Conservation (phyloP, 1,284 basidiomycete species). For the Puccinia horiana region DNA sequence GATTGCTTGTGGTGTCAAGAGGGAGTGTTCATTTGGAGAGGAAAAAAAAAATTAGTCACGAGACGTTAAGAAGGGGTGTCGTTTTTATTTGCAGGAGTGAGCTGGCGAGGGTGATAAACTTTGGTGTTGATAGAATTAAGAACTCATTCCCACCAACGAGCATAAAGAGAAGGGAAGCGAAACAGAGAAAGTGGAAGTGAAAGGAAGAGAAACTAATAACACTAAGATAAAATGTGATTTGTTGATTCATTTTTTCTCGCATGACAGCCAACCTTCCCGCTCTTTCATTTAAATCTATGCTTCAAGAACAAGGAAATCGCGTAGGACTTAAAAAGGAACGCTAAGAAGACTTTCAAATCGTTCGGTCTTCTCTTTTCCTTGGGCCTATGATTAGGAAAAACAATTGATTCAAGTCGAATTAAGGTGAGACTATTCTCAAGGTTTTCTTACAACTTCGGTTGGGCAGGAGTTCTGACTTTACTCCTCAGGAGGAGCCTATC, state of each 20-base stretch:
- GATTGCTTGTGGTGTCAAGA: too few species aligned
- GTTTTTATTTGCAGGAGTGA: neutral
- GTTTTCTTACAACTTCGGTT: constrained; percentile 1
- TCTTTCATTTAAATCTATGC: constrained; percentile 11
- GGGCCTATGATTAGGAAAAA: neutral
- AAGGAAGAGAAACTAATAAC: neutral
- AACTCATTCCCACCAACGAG: constrained; percentile 12
- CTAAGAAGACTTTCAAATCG: neutral
- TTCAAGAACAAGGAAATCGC: constrained; percentile 19
- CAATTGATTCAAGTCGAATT: constrained; percentile 24
- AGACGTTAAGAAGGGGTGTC: neutral
- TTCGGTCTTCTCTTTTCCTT: constrained; percentile 2
- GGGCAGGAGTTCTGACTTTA: neutral
- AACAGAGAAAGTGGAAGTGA: neutral
- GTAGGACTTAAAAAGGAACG: neutral
- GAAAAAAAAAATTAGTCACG: too few species aligned
- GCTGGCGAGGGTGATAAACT: neutral
- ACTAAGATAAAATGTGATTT: constrained; percentile 10
- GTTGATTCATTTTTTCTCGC: constrained; percentile 2
- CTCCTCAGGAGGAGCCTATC: constrained; percentile 21
- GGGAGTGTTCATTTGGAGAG: neutral
- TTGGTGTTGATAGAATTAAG: neutral
- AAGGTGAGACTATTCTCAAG: neutral
- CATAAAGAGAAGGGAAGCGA: neutral
- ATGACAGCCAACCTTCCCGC: neutral